Evolutionary conservation across 139 green algal species (phyloP), one percentile per base, ranked within the genome.

Genomic region (Prasinococcaceae sp.): DNA sequence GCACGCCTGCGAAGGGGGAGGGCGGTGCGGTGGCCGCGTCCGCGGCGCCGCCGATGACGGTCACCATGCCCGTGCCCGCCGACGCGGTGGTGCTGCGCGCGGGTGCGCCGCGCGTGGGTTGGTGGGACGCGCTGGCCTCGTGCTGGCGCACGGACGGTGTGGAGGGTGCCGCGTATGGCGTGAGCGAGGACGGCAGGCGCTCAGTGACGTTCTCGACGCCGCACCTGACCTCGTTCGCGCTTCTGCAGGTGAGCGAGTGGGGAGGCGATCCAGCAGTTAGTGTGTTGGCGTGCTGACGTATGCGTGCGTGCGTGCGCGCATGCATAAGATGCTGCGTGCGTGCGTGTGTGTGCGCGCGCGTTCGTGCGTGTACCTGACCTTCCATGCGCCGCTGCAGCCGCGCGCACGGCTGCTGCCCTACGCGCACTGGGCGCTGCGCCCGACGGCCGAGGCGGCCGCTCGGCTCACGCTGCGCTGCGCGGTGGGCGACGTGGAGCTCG

Each of bases 131-230:
- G 12, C 29, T 57, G 9, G n/a, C 33, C 2, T 28, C 46, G 4
- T 27, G 39, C 3, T 86, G 79, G 79, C 74, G 58, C 33, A 50
- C 52, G 37, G 48, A 76, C 10, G 73, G 75, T 14, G 29, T 87
- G 48, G 68, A 44, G 20, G 51, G 66, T 29, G 64, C 70, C 22
- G 12, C 19, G 3, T 66, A 70, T 26, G 65, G 79, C 32, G n/a
- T n/a, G n/a, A n/a, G n/a, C n/a, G 9, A 25, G 22, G 28, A 43
- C 9, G 54, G 33, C 19, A 27, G 58, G 47, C 51, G 39, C 3
- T n/a, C n/a, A n/a, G 36, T 81, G 17, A 68, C 55, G 22, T 85
- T 88, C 68, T 53, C 66, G 23, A 76, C 61, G 23, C 73, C 54
- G 4, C 59, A 73, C 46, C 51, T 88, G 14, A 80, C 70, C 14